Conservation (phyloP, 2,329 filamentous ascomycete genomes). For the Plectosphaerella plurivora region DNA sequence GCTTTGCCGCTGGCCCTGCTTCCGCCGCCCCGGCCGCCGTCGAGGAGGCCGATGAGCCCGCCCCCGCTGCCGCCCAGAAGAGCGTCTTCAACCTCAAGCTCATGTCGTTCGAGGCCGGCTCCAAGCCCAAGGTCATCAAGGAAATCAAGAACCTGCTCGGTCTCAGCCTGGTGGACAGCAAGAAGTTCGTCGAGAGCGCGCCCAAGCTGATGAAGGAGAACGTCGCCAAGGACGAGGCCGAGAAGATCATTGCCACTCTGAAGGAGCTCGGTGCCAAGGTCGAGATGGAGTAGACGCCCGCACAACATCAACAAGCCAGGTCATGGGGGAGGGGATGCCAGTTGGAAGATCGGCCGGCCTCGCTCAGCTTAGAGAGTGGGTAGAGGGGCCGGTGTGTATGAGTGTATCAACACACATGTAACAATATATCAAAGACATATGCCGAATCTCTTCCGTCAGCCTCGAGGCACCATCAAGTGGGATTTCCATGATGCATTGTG, state of each 20-base stretch:
- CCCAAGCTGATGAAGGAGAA: conserved; percentile 99
- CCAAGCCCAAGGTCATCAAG: conserved; percentile 99
- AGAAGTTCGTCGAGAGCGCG: conserved; percentile 99
- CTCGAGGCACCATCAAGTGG: conserved; percentile 5
- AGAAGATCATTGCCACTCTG: conserved; percentile 95
- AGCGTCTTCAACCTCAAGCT: conserved; percentile 97
- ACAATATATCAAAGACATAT: conserved; percentile 19
- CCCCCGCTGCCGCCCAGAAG: conserved; percentile 88
- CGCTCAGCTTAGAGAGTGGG: background rate
- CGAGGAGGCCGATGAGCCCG: conserved; percentile 83
- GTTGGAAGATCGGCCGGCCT: background rate
- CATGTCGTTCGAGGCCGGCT: conserved; percentile 75
- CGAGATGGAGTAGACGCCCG: conserved; percentile 70
- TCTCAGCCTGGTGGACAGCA: conserved; percentile 94
- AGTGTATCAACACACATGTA: conserved; percentile 27
- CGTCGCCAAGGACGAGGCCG: conserved; percentile 96
- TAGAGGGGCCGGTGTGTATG: conserved; percentile 10
- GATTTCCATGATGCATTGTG: no score
- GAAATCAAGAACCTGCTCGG: conserved; percentile 97
- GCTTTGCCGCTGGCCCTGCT: conserved; percentile 70
- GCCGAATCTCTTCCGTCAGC: background rate
- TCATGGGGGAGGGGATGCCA: background rate
- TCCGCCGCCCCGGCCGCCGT: conserved; percentile 59
- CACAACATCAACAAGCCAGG: background rate
- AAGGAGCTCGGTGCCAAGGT: conserved; percentile 90